phyloP scores from a whole-genome alignment of 371 early-diverging fungal species.

The Apophysomyces elegans region DNA sequence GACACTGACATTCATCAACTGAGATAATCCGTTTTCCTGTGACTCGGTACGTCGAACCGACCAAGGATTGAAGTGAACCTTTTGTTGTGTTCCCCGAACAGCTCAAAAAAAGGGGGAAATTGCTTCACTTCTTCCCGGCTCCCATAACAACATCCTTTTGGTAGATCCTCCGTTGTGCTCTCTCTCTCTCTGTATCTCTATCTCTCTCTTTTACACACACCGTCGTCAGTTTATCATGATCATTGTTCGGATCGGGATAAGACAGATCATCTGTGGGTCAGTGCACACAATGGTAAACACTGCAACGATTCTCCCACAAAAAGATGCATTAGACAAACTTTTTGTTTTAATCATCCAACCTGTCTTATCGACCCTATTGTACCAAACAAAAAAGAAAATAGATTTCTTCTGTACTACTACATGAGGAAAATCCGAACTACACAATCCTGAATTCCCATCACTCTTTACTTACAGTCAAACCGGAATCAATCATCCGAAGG shows the following conservation, averaged over 20 bases:
- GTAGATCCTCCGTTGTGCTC: not conserved
- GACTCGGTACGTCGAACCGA: conserved; percentile 5
- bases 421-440: conserved; percentile 6
- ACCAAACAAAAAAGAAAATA: not conserved
- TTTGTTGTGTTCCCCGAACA: conserved; percentile 11
- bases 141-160: too few relatives aligned
- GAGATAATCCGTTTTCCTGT: not conserved
- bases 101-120: not conserved
- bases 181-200: not conserved
- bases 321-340: not conserved
- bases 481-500: conserved; percentile 4
- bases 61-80: conserved; percentile 7
- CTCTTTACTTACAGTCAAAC: not conserved
- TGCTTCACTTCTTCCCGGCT: too few relatives aligned
- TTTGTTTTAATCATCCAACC: not conserved
- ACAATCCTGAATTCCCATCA: conserved; percentile 6
- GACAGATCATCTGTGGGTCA: conserved; percentile 10
- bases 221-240: conserved; percentile 6
- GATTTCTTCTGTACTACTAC: conserved; percentile 9
- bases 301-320: not conserved
- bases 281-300: conserved; percentile 1
- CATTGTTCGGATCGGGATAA: conserved; percentile 9
- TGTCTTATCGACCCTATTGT: not conserved
- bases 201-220: not conserved
- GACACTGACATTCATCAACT: conserved; percentile 11